These are phyloP conservation scores for Parathielavia appendiculata DNA, from an alignment of 495 filamentous ascomycete genomes.

Conservation along the genomic window DNA sequence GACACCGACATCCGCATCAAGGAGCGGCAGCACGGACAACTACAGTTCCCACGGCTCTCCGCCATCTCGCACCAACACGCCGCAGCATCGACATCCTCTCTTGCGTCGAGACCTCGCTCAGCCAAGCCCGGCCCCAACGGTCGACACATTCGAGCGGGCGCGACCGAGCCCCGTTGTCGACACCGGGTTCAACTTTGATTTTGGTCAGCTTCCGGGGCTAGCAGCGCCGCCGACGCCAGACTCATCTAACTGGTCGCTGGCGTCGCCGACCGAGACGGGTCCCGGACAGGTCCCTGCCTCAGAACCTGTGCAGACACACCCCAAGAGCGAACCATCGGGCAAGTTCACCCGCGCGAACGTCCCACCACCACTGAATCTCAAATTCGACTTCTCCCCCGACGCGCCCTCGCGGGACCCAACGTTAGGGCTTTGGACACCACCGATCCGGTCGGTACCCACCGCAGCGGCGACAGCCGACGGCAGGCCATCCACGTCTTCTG, in stretches of 20 bases:
- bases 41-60: constrained; percentile 17
- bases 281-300: neutral
- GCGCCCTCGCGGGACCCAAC: constrained; percentile 26
- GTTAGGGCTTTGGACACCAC: constrained; percentile 23
- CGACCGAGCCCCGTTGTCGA: constrained; percentile 13
- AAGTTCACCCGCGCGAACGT: constrained; percentile 21
- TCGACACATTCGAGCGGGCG: neutral
- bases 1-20: constrained; percentile 12
- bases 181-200: constrained; percentile 33
- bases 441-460: constrained; percentile 12
- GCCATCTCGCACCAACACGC: constrained; percentile 22
- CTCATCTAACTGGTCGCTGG: constrained; percentile 28
- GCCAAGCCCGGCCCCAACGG: constrained; percentile 8
- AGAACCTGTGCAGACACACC: neutral
- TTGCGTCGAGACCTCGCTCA: constrained; percentile 6
- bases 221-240: constrained; percentile 24
- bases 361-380: constrained; percentile 24
- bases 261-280: constrained; percentile 13
- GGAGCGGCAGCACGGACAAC: constrained; percentile 18
- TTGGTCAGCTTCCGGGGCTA: constrained; percentile 19
- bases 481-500: constrained; percentile 13
- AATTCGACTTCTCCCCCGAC: constrained; percentile 29
- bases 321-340: neutral
- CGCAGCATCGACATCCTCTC: constrained; percentile 22
- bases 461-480: constrained; percentile 9